Evolutionary conservation across 2,329 filamentous ascomycete species (phyloP).

Genomic region (Neoscytalidium dimidiatum): DNA sequence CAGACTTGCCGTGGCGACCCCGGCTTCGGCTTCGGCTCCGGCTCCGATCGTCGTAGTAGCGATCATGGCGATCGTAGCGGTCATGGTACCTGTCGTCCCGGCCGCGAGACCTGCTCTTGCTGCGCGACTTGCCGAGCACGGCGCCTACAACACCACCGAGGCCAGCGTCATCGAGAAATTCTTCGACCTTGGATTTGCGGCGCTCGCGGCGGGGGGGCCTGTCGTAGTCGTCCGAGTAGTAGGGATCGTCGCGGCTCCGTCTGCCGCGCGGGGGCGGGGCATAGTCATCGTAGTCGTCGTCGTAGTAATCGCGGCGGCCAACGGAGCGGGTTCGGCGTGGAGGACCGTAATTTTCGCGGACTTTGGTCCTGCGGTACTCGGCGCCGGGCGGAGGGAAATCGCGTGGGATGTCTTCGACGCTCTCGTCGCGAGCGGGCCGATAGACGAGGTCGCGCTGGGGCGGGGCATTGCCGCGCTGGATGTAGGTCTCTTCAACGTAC

Average conservation of each 20-base stretch:
- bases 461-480: conserved; percentile 46
- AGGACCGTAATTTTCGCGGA: conserved; percentile 50
- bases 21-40: conserved; percentile 51
- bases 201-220: conserved; percentile 46
- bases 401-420: conserved; percentile 81
- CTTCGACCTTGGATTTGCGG: conserved; percentile 62
- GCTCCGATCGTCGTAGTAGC: conserved; percentile 58
- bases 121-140: conserved; percentile 56
- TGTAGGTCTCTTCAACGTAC: conserved; percentile 53
- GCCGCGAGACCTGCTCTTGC: conserved; percentile 60
- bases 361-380: conserved; percentile 48
- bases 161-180: conserved; percentile 60
- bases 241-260: conserved; percentile 48
- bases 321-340: conserved; percentile 65
- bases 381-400: conserved; percentile 75
- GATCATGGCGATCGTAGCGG: conserved; percentile 34
- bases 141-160: conserved; percentile 56
- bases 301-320: conserved; percentile 60
- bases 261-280: conserved; percentile 42
- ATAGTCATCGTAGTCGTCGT: conserved; percentile 61
- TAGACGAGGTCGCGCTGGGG: conserved; percentile 52
- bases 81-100: conserved; percentile 43
- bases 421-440: conserved; percentile 67
- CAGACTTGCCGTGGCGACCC: conserved; percentile 58
- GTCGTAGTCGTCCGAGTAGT: conserved; percentile 48